A percentile compares a stretch with the other conserved stretches of the same genome.
Evolutionary conservation across 495 filamentous ascomycete genomes (phyloP).

Genomic region (Penicillium mononematosum): DNA sequence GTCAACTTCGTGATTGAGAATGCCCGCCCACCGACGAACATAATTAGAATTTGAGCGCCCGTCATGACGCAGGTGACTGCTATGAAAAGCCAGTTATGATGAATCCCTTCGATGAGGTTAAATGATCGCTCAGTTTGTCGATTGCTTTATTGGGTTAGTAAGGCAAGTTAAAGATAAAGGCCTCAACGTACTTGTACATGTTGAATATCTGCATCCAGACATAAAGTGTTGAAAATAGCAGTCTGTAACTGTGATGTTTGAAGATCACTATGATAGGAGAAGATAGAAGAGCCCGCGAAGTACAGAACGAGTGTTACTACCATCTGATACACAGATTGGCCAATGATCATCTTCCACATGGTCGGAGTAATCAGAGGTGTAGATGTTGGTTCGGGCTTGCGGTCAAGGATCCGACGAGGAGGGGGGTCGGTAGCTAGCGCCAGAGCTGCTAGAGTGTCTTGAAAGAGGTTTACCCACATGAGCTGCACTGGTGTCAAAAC

Average conservation of each 20-base stretch:
- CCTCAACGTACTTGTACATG: conserved; percentile 37
- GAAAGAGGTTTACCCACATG: conserved; percentile 81
- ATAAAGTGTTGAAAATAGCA: conserved; percentile 74
- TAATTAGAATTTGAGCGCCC: conserved; percentile 64
- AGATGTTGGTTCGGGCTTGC: conserved; percentile 64
- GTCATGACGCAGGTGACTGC: conserved; percentile 69
- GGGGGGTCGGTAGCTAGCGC: conserved; percentile 74
- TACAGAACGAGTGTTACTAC: conserved; percentile 64
- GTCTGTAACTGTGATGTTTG: conserved; percentile 47
- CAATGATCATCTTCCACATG: conserved; percentile 83
- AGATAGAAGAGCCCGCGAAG: conserved; percentile 58
- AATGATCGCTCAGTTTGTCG: conserved; percentile 74
- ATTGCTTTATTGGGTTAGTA: conserved; percentile 42
- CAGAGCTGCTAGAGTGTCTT: conserved; percentile 76
- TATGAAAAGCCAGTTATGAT: conserved; percentile 68
- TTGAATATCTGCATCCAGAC: conserved; percentile 87
- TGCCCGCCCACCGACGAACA: conserved; percentile 62
- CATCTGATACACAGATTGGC: conserved; percentile 71
- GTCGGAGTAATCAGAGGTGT: conserved; percentile 64
- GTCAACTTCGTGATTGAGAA: conserved; percentile 54
- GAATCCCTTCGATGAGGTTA: conserved; percentile 78
- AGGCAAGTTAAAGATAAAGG: background rate
- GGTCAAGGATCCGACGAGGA: conserved; percentile 57
- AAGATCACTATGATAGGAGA: conserved; percentile 28
- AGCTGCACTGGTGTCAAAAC: conserved; percentile 72